These are phyloP conservation scores for Trematosphaeria pertusa DNA, from an alignment of 2,329 filamentous ascomycete species.

Conservation along the genomic window DNA sequence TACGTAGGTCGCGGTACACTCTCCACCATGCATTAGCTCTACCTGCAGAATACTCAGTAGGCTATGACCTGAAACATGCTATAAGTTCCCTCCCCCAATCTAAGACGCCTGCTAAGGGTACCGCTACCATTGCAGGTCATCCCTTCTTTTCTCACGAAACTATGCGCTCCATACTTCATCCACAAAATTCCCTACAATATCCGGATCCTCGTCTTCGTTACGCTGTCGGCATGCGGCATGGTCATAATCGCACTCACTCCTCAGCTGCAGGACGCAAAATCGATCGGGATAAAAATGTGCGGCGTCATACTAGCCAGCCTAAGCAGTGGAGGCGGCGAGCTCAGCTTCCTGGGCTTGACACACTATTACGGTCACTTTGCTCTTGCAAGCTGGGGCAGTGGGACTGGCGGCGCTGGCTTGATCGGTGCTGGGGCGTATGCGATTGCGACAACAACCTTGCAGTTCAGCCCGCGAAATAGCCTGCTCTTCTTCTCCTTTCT, in stretches of 20 bases:
- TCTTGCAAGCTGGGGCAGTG: conserved; percentile 89
- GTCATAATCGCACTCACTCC: conserved; percentile 84
- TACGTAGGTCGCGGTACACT: too few species aligned
- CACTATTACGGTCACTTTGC: conserved; percentile 91
- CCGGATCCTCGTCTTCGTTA: conserved; percentile 77
- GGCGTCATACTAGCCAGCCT: conserved; percentile 87
- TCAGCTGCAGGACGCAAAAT: conserved; percentile 59
- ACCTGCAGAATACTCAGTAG: too few species aligned
- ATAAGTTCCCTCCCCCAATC: too few species aligned
- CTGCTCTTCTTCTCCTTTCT: conserved; percentile 80
- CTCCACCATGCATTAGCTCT: too few species aligned
- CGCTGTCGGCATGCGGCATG: conserved; percentile 84
- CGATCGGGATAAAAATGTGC: conserved; percentile 76
- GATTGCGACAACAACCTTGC: conserved; percentile 79
- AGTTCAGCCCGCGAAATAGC: conserved; percentile 75
- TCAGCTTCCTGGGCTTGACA: conserved; percentile 89
- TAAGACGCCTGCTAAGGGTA: too few species aligned
- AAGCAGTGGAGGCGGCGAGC: conserved; percentile 84
- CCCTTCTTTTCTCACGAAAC: conserved; percentile 86
- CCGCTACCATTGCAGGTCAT: too few species aligned
- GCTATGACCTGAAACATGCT: too few species aligned
- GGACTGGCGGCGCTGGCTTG: conserved; percentile 87
- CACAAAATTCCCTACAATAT: conserved; percentile 81
- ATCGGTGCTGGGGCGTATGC: conserved; percentile 90
- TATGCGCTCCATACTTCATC: conserved; percentile 92